Percentiles rank a stretch among this genome's conserved stretches.
Evolutionary conservation across 305 asterid genomes (phyloP).

Genomic region (Fraxinus dipetala): DNA sequence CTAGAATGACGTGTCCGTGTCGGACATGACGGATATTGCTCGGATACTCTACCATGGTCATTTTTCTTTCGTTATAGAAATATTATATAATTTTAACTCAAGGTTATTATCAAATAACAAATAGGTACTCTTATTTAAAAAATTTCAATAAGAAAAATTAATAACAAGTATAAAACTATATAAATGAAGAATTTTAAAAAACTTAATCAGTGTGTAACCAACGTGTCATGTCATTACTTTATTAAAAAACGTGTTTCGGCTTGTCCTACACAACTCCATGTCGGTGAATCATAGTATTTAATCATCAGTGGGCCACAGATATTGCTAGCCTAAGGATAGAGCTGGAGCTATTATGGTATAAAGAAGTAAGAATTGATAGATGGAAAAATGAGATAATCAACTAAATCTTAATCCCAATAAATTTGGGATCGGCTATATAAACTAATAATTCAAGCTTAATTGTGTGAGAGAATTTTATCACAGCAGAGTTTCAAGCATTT

Average conservation of each 20-base stretch:
- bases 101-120: neutral
- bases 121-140: neutral
- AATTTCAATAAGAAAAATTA: neutral
- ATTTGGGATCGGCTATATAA: neutral
- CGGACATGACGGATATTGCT: neutral
- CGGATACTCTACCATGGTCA: neutral
- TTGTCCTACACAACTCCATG: neutral
- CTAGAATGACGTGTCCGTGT: neutral
- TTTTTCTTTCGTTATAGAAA: neutral
- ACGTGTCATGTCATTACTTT: neutral
- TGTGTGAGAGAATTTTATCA: slow-evolving; percentile 3
- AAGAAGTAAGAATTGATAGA: slow-evolving; percentile 4
- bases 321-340: neutral
- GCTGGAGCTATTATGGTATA: slow-evolving; percentile 5
- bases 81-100: neutral
- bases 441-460: neutral
- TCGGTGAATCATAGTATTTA: neutral
- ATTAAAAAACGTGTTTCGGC: neutral
- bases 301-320: slow-evolving; percentile 1
- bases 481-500: slow-evolving; percentile 7
- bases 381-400: neutral
- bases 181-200: neutral
- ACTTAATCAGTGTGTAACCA: neutral
- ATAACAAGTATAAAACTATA: neutral
- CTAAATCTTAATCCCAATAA: neutral